Conservation (phyloP, 2,329 filamentous ascomycete species). For the Monosporascus sp. region DNA sequence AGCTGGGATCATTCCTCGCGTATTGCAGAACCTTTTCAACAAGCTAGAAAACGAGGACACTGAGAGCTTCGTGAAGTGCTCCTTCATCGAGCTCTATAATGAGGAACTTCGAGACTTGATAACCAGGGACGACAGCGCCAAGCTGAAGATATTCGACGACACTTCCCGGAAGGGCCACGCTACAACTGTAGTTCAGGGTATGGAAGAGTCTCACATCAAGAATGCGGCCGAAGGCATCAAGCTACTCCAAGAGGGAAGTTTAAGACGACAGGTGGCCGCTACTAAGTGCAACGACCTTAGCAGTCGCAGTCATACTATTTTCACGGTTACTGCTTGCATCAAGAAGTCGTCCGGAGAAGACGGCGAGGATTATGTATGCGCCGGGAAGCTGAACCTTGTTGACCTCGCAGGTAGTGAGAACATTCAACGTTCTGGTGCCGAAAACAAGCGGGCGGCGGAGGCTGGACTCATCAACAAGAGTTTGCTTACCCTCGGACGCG, state of each 20-base stretch:
- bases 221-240: constrained; percentile 80
- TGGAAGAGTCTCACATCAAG: constrained; percentile 94
- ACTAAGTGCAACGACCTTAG: constrained; percentile 99
- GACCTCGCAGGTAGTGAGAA: constrained; percentile 97
- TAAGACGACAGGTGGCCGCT: constrained; percentile 94
- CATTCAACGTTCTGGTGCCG: constrained; percentile 91
- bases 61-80: constrained; percentile 92
- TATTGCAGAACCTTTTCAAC: constrained; percentile 78
- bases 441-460: constrained; percentile 95
- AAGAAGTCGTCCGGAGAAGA: constrained; percentile 73
- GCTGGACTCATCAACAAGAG: constrained; percentile 98
- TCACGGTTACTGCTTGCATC: constrained; percentile 88
- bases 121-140: constrained; percentile 71
- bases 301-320: constrained; percentile 94
- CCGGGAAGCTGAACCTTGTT: constrained; percentile 92
- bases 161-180: constrained; percentile 78
- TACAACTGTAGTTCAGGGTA: constrained; percentile 87
- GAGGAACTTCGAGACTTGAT: constrained; percentile 91
- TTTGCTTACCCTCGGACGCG: constrained; percentile 85
- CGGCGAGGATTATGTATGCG: constrained; percentile 84
- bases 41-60: constrained; percentile 73
- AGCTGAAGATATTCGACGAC: constrained; percentile 95
- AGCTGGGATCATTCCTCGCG: constrained; percentile 91
- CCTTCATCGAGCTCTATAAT: constrained; percentile 98
- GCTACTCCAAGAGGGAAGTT: constrained; percentile 80